Evolutionary conservation across 805 yeast genomes (phyloP), one percentile per base, ranked within the genome.

Genomic region (Wilhelminamyces savonicus): DNA sequence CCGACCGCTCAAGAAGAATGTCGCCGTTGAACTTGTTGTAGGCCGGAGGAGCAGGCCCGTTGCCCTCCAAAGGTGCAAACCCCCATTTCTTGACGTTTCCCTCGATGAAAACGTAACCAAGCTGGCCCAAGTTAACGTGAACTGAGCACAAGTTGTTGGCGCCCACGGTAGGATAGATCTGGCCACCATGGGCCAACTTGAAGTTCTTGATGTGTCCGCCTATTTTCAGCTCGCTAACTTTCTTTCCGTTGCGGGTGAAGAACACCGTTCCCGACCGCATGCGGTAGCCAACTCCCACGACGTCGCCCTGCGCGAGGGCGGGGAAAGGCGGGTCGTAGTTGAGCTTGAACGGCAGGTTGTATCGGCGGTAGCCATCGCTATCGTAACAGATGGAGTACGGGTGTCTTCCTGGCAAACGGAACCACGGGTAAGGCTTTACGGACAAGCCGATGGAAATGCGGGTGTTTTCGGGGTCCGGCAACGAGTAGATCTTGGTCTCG

Each of bases 11-110:
- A 17, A 90, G 58, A 31, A 90, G 55, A 4, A 87, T 76, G 50
- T 88, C 95, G 27, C 78, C 78, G 26, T 74, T 76, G 46, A 78
- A 87, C 34, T 78, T 75, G 28, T 84, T 83, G 56, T 90, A 90
- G 7, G 92, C 80, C 1, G 98, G 98, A 3, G 97, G 95, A 4
- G 97, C 94, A 3, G 94, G 81, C 35, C 87, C 81, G 28, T 70
- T 73, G 2, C 97, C 98, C 41, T 80, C 83, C 23, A 81, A 68
- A 3, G 92, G 90, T n/a, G 94, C 95, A 46, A 82, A 80, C 5
- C 95, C 95, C 96, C 96, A 87, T 52, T 83, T 86, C 52, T 87
- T 87, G 22, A 88, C 95, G 50, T 87, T 86, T 2, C 85, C 96
- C 50, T 88, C 96, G 28, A 88, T 84, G 49, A 73, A 86, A 2